Conservation (phyloP, 495 filamentous ascomycete genomes). For the Peziza echinospora region DNA sequence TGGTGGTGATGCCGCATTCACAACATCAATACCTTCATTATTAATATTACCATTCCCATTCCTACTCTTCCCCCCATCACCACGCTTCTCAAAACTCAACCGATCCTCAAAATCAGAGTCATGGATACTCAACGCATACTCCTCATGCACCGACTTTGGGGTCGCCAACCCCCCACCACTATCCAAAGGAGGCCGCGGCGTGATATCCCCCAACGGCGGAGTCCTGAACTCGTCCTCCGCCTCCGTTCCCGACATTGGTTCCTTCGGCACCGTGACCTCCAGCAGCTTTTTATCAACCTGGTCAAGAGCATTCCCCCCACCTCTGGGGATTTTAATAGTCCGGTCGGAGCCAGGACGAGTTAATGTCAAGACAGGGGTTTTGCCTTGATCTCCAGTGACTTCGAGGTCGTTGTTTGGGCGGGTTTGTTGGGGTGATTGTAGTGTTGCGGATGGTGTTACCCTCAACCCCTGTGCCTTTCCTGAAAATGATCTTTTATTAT, state of each 20-base stretch:
- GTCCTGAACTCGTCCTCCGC: background rate
- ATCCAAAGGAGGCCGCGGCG: too few species aligned
- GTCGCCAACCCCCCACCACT: too few species aligned
- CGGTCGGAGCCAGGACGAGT: background rate
- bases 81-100: too few species aligned
- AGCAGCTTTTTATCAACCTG: background rate
- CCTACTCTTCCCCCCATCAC: too few species aligned
- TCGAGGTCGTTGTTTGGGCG: too few species aligned
- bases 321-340: background rate
- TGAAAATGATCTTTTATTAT: too few species aligned
- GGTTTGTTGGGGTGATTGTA: background rate
- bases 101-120: too few species aligned
- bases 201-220: background rate
- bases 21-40: background rate
- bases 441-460: background rate
- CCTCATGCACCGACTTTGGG: too few species aligned
- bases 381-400: too few species aligned
- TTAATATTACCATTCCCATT: background rate
- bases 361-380: background rate
- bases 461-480: background rate
- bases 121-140: too few species aligned
- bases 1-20: background rate
- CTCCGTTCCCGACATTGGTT: background rate
- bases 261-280: background rate
- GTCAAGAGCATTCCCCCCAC: background rate